Evolutionary conservation across 192 early-diverging fungal genomes (phyloP), one percentile per base, ranked within the genome.

Genomic region (Neocallimastix lanati): DNA sequence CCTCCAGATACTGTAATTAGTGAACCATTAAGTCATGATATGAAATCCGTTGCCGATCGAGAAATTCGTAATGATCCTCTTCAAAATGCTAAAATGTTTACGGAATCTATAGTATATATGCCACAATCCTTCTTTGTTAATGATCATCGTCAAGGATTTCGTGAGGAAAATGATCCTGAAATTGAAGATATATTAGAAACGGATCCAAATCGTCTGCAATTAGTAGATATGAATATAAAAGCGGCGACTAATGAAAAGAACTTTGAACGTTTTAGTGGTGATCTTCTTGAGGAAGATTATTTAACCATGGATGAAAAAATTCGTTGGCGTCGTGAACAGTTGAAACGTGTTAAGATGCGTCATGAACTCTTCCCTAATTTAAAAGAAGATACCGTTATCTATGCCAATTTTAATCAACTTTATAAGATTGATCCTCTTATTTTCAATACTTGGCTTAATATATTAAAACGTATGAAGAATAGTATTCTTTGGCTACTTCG

Each of bases 381-480:
- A 58, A 83, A 87, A 27, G 94, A 96, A 82, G 91, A 95, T 83
- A 90, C 89, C 27, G 91, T 95, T 27, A 96, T 98, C 78, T 96
- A 93, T 91, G 95, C 96, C 78, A 96, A 95, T 85, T 96, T 98
- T 82, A 98, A 98, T 84, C 96, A 98, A 87, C 87, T 96, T 13
- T 98, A 98, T 87, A 98, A 98, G 92, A 90, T 97, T 77, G 96
- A 98, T 50, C 96, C 96, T 13, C 84, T 85, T 6, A 94, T 93
- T 29, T 96, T 96, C 84, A 88, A 88, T 15, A 85, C 92, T 25
- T 98, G 96, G 96, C 86, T 93, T 33, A 86, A 90, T 15, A 95
- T 98, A 29, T 85, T 98, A 29, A 87, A 86, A 76, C 87, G 93
- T 18, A 93, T 93, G 28, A 94, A 94, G 12, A 92, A 94, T 58